These are phyloP conservation scores for Lasiosphaeriaceae sp. DNA, from an alignment of 495 filamentous ascomycete genomes.

Conservation along the genomic window DNA sequence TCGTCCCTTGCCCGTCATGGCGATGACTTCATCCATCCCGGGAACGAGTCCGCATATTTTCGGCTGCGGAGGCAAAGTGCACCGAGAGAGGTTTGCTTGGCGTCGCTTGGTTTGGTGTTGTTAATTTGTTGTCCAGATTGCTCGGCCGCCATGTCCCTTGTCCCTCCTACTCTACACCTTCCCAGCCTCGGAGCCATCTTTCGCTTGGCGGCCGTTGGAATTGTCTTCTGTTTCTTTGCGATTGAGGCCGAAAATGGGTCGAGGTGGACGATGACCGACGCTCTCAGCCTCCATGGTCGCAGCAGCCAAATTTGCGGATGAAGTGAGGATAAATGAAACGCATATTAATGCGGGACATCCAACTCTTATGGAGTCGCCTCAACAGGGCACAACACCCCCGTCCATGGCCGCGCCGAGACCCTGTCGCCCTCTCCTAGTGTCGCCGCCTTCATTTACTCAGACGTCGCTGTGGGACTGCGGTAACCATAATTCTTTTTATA, in stretches of 20 bases:
- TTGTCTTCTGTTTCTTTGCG: conserved; percentile 8
- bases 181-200: conserved; percentile 8
- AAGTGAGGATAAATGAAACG: conserved; percentile 49
- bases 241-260: conserved; percentile 10
- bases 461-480: conserved; percentile 8
- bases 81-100: conserved; percentile 17
- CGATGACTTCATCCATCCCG: conserved; percentile 8
- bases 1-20: not conserved
- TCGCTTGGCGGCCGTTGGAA: conserved; percentile 12
- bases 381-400: conserved; percentile 15
- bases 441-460: conserved; percentile 7
- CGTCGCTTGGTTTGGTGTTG: conserved; percentile 21
- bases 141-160: conserved; percentile 3
- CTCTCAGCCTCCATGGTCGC: conserved; percentile 24
- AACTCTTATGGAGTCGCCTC: conserved; percentile 28
- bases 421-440: conserved; percentile 7
- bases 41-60: conserved; percentile 13
- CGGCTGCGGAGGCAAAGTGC: conserved; percentile 24
- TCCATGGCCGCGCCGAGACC: conserved; percentile 18
- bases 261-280: conserved; percentile 11
- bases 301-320: conserved; percentile 44
- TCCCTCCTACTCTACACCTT: conserved; percentile 7
- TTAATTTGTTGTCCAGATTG: conserved; percentile 29
- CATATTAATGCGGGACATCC: conserved; percentile 39
- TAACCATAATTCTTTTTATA: conserved; percentile 40